Evolutionary conservation across 345 rosid genomes (phyloP).

Genomic region (Erucastrum elatum): DNA sequence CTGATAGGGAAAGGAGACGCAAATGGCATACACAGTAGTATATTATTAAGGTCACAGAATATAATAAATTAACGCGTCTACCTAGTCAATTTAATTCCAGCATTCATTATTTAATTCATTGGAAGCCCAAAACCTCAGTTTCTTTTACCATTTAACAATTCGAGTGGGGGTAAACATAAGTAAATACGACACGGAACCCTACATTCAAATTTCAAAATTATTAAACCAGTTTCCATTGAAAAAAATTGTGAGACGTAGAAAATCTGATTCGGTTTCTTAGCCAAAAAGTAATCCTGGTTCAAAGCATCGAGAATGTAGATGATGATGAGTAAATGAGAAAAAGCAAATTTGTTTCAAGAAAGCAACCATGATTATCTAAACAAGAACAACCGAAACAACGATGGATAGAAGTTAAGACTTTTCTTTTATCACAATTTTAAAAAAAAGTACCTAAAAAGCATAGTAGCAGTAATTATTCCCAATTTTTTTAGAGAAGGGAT

Average conservation of each 20-base stretch:
- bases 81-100: not conserved
- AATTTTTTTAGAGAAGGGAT: not conserved
- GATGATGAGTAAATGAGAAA: not conserved
- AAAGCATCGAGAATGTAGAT: not conserved
- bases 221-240: not conserved
- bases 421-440: conserved; percentile 22
- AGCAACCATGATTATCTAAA: not conserved
- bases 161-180: not conserved
- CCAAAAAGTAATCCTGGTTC: not conserved
- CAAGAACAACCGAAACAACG: not conserved
- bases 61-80: not conserved
- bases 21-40: no score
- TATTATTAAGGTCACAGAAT: no score
- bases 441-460: not conserved
- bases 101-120: not conserved
- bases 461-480: conserved; percentile 2
- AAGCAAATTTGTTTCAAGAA: not conserved
- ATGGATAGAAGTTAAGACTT: not conserved
- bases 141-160: not conserved
- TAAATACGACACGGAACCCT: not conserved
- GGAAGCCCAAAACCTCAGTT: not conserved
- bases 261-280: not conserved
- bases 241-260: not conserved
- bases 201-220: not conserved
- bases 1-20: not conserved